A percentile compares a stretch with the other conserved stretches of the same genome.
These are phyloP conservation scores for Coemansia sp. DNA, from an alignment of 192 early-diverging fungal genomes.

Conservation along the genomic window DNA sequence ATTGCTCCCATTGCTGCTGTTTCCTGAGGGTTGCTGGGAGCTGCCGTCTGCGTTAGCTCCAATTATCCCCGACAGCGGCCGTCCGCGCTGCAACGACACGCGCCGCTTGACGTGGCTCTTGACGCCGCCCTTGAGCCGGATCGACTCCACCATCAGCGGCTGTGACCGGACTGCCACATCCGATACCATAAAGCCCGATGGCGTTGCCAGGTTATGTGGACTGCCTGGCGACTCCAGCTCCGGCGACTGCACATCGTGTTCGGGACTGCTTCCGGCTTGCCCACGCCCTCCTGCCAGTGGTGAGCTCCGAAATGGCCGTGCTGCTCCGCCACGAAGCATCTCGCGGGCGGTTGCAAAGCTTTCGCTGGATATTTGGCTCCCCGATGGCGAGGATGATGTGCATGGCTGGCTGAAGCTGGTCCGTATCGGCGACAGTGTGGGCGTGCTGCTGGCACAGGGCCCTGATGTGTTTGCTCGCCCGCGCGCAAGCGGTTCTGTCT, in stretches of 20 bases:
- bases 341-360: slow-evolving; percentile 7
- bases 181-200: slow-evolving; percentile 18
- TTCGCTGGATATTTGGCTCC: slow-evolving; percentile 2
- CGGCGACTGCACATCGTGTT: slow-evolving; percentile 6
- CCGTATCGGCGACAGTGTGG: slow-evolving; percentile 10
- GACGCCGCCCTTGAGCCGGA: slow-evolving; percentile 35
- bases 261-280: slow-evolving; percentile 11
- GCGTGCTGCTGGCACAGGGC: slow-evolving; percentile 4
- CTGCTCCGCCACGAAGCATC: slow-evolving; percentile 4
- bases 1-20: neutral
- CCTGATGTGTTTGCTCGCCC: slow-evolving; percentile 24
- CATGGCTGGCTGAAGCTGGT: slow-evolving; percentile 10
- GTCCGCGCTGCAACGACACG: slow-evolving; percentile 39
- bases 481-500: slow-evolving; percentile 5
- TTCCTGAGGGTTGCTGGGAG: neutral
- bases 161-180: slow-evolving; percentile 27
- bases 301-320: slow-evolving; percentile 30
- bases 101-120: slow-evolving; percentile 48
- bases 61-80: slow-evolving; percentile 50
- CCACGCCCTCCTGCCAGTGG: slow-evolving; percentile 21
- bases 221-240: slow-evolving; percentile 17
- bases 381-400: slow-evolving; percentile 3
- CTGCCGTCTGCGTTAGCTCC: slow-evolving; percentile 4
- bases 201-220: slow-evolving; percentile 9
- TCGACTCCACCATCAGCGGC: slow-evolving; percentile 37